These are phyloP conservation scores for Phytophthora pisi DNA, from an alignment of 352 stramenopile genomes.

Conservation along the genomic window DNA sequence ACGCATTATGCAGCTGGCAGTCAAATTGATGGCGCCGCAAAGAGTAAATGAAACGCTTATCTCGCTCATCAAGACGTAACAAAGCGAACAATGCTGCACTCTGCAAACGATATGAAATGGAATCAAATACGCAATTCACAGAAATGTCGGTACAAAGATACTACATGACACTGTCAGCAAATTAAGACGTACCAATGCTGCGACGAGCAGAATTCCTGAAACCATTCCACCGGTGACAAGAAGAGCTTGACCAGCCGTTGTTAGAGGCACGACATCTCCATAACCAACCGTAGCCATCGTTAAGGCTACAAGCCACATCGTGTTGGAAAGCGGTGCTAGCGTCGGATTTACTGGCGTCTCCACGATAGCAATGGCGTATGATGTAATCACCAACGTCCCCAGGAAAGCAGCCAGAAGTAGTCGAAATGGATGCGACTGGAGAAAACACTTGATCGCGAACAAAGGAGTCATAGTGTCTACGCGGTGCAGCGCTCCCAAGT, in stretches of 20 bases:
- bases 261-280: slow-evolving; percentile 64
- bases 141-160: neutral
- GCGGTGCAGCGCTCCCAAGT: slow-evolving; percentile 72
- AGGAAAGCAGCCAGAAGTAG: slow-evolving; percentile 55
- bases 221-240: slow-evolving; percentile 73
- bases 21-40: slow-evolving; percentile 54
- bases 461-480: slow-evolving; percentile 79
- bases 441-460: slow-evolving; percentile 85
- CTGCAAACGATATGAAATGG: slow-evolving; percentile 23
- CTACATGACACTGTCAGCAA: neutral
- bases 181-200: slow-evolving; percentile 54
- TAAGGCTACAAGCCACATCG: slow-evolving; percentile 72
- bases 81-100: slow-evolving; percentile 72
- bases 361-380: slow-evolving; percentile 71
- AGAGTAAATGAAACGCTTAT: slow-evolving; percentile 65
- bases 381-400: slow-evolving; percentile 52
- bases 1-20: slow-evolving; percentile 45
- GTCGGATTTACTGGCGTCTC: slow-evolving; percentile 68
- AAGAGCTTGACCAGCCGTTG: slow-evolving; percentile 59
- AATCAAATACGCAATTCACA: neutral
- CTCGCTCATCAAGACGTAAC: slow-evolving; percentile 56
- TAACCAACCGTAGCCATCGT: slow-evolving; percentile 84
- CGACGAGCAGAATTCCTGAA: slow-evolving; percentile 69
- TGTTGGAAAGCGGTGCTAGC: slow-evolving; percentile 63
- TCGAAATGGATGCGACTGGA: slow-evolving; percentile 70